phyloP scores from a whole-genome alignment of 2,329 filamentous ascomycete genomes.

The Fonsecaea nubica region DNA sequence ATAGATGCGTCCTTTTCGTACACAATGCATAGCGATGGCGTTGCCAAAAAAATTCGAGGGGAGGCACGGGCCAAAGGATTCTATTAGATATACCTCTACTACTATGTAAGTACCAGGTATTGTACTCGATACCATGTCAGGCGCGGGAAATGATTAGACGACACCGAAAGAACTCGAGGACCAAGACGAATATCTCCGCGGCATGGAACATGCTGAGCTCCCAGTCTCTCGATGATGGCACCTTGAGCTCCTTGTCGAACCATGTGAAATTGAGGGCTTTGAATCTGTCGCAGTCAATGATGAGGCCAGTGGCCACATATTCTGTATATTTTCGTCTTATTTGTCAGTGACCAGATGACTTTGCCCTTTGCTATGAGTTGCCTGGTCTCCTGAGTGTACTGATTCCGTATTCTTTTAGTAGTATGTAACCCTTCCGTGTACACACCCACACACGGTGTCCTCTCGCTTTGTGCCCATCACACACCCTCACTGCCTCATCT shows the following conservation, averaged over 20 bases:
- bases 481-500: neutral
- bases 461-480: neutral
- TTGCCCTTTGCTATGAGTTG: neutral
- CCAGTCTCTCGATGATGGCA: neutral
- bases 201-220: neutral
- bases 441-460: neutral
- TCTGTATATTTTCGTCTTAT: neutral
- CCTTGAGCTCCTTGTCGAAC: neutral
- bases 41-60: neutral
- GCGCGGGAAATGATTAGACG: neutral
- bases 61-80: neutral
- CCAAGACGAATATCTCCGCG: neutral
- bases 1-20: neutral
- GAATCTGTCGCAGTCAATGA: neutral
- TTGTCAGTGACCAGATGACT: neutral
- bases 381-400: neutral
- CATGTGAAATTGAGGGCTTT: neutral
- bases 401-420: neutral
- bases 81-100: neutral
- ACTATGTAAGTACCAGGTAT: too few relatives aligned
- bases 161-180: neutral
- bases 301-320: neutral
- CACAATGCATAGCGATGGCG: slow-evolving; percentile 25
- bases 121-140: neutral
- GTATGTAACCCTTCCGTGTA: neutral